Evolutionary conservation across 345 rosid species (phyloP).

Genomic region (Angophora floribunda): DNA sequence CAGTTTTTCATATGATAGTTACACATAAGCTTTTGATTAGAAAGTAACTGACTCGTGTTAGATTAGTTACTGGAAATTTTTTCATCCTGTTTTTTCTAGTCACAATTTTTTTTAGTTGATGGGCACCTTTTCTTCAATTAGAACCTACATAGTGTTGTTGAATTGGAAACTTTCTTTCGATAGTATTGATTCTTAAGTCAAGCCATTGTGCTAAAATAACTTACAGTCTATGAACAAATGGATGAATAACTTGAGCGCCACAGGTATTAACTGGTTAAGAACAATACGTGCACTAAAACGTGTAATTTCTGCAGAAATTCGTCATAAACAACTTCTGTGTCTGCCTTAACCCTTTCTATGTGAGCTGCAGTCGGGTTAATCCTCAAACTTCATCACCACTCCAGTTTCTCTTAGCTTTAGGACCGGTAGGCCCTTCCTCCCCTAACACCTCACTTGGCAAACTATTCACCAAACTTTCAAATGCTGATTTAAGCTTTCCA

Average conservation of each 20-base stretch:
- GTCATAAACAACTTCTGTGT: not conserved
- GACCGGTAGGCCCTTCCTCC: conserved; percentile 88
- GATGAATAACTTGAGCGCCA: not conserved
- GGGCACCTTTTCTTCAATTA: not conserved
- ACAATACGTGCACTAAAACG: not conserved
- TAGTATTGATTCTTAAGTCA: not conserved
- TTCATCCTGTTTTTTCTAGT: not conserved
- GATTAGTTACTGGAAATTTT: not conserved
- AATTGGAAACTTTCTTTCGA: not conserved
- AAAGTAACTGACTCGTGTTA: not conserved
- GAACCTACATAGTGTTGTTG: not conserved
- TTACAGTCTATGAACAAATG: not conserved
- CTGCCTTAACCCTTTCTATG: not conserved
- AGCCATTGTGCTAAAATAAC: not conserved
- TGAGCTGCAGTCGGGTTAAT: not conserved
- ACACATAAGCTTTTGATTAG: not conserved
- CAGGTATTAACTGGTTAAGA: not conserved
- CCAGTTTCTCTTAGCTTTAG: conserved; percentile 63
- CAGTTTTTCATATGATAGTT: not conserved
- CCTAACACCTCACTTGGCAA: conserved; percentile 54
- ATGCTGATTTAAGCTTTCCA: conserved; percentile 34
- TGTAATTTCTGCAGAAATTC: not conserved
- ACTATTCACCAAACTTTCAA: conserved; percentile 27
- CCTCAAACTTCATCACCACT: conserved; percentile 44
- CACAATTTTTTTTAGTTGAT: not conserved